Base-by-base conservation (phyloP, 2,329 filamentous ascomycete genomes). In the Phyllosticta paracitricarpa region DNA sequence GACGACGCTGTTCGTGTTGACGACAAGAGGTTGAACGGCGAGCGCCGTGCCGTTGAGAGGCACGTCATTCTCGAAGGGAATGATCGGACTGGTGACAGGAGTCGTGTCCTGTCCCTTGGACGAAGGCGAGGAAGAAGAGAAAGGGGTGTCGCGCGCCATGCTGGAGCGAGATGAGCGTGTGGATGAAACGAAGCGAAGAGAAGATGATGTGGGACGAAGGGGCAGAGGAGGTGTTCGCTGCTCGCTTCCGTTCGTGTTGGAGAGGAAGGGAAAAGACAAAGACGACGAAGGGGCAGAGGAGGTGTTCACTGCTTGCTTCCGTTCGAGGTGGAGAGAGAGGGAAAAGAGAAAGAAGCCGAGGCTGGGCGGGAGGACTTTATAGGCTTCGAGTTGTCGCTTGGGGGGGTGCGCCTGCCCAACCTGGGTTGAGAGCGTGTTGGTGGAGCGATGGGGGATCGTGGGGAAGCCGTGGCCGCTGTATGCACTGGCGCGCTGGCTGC, bases 141-240 rank as follows among this genome's bases (percentile, higher is more conserved):
- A 2, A 3, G 33, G 33, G 4, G 6, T 6, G 40, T n/a, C 17
- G 12, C 40, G 40, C 14, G 40, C 40, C 40, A 48, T 48, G 17
- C 5, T 48, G 40, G 17, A n/a, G 40, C 5, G 17, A 7, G 12
- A n/a, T n/a, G 14, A 14, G 14, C 2, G 14, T 6, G n/a, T 4
- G 40, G 40, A 48, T 4, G 17, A 7, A 6, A n/a, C 35, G 35
- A 40, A 14, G n/a, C 14, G n/a, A 48, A 58, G 30, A 22, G 17
- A 33, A 51, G 12, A 24, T 4, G 19, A 57, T 22, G 19, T 22
- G 19, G 19, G 22, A 2, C 26, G 25, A 33, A 51, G 2, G 54
- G 12, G 30, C 22, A 28, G 35, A 25, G 26, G 9, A 68, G 65
- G 2, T 63, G 52, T 7, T 7, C 6, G 28, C 28, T 30, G 6